phyloP scores from a whole-genome alignment of 2,329 filamentous ascomycete genomes.

The Pseudocercospora macadamiae region DNA sequence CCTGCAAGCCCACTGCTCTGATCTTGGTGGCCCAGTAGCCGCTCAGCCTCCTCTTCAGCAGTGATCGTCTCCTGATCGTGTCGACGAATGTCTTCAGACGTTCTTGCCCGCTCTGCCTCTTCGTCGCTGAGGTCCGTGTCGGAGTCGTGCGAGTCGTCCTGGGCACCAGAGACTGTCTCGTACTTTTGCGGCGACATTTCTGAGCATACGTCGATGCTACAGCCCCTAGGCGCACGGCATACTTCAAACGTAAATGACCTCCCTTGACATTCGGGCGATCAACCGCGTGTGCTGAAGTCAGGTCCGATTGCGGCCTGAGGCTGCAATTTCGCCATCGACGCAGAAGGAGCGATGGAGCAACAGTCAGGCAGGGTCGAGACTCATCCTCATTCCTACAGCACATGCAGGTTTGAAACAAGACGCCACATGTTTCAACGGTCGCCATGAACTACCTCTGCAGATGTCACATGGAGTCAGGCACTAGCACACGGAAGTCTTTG shows the following conservation, averaged over 20 bases:
- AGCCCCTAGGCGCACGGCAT: too few species aligned
- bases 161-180: not conserved
- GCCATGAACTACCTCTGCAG: not conserved
- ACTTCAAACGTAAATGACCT: too few species aligned
- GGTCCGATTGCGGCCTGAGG: too few species aligned
- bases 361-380: not conserved
- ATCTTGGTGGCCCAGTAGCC: slow-evolving; percentile 37
- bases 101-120: slow-evolving; percentile 5
- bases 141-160: slow-evolving; percentile 3
- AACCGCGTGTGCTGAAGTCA: too few species aligned
- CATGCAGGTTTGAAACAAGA: not conserved
- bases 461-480: too few species aligned
- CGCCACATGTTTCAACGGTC: not conserved
- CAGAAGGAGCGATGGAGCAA: not conserved
- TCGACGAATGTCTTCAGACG: slow-evolving; percentile 36
- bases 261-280: too few species aligned
- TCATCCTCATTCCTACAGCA: not conserved
- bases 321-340: too few species aligned
- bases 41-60: slow-evolving; percentile 52
- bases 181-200: not conserved
- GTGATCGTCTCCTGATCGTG: slow-evolving; percentile 46
- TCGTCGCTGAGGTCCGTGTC: slow-evolving; percentile 8
- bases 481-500: not conserved
- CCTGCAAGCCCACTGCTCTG: slow-evolving; percentile 20
- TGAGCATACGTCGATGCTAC: not conserved